Percentiles rank a stretch among this genome's conserved stretches.
These are phyloP conservation scores for Gautieria morchelliformis DNA, from an alignment of 768 basidiomycete genomes.

Conservation along the genomic window DNA sequence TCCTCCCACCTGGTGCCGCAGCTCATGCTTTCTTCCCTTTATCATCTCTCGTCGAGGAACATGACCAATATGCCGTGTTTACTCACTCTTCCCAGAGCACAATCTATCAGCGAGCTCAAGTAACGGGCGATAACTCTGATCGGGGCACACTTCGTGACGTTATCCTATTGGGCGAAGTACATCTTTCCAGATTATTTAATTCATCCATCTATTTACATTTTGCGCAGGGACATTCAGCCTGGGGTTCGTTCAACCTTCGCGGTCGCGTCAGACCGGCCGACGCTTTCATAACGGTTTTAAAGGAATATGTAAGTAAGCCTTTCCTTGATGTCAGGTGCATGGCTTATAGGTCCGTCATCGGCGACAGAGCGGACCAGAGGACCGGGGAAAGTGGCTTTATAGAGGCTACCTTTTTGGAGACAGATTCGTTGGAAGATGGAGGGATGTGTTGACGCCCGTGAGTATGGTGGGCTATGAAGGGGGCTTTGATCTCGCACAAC, in stretches of 20 bases:
- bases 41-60: constrained; percentile 37
- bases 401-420: constrained; percentile 69
- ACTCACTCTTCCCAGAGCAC: constrained; percentile 1
- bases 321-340: neutral
- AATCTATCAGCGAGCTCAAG: neutral
- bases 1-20: constrained; percentile 47
- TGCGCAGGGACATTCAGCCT: constrained; percentile 78
- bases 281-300: constrained; percentile 71
- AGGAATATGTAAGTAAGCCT: constrained; percentile 60
- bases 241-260: constrained; percentile 77
- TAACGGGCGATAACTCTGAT: neutral
- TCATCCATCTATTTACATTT: neutral
- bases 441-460: constrained; percentile 66
- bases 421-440: constrained; percentile 75
- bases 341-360: neutral
- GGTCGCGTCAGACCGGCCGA: constrained; percentile 77
- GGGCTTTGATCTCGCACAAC: constrained; percentile 41
- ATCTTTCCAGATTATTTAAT: constrained; percentile 6
- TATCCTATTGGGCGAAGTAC: constrained; percentile 67
- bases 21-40: constrained; percentile 52
- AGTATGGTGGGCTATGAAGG: constrained; percentile 73
- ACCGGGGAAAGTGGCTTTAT: constrained; percentile 79
- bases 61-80: constrained; percentile 24
- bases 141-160: constrained; percentile 37
- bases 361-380: constrained; percentile 44